Evolutionary conservation across 2,329 filamentous ascomycete genomes (phyloP), one percentile per base, ranked within the genome.

Genomic region (Colletotrichum trifolii): DNA sequence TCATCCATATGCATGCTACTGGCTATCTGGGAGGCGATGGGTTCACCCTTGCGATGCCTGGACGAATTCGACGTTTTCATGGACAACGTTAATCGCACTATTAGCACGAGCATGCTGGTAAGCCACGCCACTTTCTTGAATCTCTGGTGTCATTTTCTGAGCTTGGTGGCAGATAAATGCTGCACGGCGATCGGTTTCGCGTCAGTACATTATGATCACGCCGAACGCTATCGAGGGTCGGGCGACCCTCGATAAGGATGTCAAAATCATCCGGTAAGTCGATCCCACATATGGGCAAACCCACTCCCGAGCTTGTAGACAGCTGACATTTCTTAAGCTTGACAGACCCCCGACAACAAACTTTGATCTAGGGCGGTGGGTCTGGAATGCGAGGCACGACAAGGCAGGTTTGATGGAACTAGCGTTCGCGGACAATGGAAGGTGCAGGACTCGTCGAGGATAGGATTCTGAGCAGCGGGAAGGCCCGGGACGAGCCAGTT

Each of bases 51-150:
- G 66, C 89, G 96, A 59, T 99, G 96, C 73, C 83, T 99, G 58
- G 96, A 99, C 78, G 96, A 99, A 78, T 99, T 98, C 74, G 96
- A 99, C 75, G 96, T 99, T 38, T 99, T 97, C 83, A 99, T 99
- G 96, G 96, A 99, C 78, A 93, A 91, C 70, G 93, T 98, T 64
- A 99, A 99, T 77, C 89, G 96, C 66, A 93, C 92, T 60, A 92
- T 96, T 71, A 96, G 93, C 74, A 97, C 97, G 71, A 91, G 92
- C 68, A 93, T 99, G 91, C 91, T 99, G 77, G 91, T 93, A 81
- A 82, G 89, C 84, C 33, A n/a, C 47, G n/a, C 5, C 11, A 34
- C 46, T 40, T 40, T 8, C 54, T 17, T 17, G 15, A 17, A 17
- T 17, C 15, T 17, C 46, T 9, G 36, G 17, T 38, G 25, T 15